Base-by-base conservation (phyloP, 1,284 basidiomycete genomes). In the Apiotrichum siamense region DNA sequence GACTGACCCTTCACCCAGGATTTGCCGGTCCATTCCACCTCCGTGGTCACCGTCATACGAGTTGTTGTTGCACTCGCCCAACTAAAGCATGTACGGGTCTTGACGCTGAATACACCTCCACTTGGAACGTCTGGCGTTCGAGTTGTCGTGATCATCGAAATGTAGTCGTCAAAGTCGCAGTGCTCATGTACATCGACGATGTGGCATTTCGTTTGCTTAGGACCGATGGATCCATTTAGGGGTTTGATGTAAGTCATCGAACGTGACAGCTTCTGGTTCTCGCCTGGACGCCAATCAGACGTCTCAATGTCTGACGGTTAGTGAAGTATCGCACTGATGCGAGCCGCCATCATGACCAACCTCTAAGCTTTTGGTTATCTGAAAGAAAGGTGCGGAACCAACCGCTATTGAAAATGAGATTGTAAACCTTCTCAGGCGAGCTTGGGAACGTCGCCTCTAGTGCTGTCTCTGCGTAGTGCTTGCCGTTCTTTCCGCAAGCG, bases 171-270 rank as follows among this genome's bases (percentile, higher is more conserved):
- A 62, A 86, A 87, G 64, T 98, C 89, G 63, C 83, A 81, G 66
- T 87, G 79, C 32, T 85, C 76, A 50, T 81, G 84, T 72, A 94
- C 88, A 65, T 98, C 94, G 33, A 80, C 79, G 52, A 97, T 83
- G 72, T 94, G 84, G 75, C 96, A 98, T 69, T 92, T 94, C 11
- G 94, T 93, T 71, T 90, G 87, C 72, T 85, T 94, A 1, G 94
- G 94, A 0, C 94, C 94, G 29, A 99, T 83, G 33, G 84, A 83
- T 0, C 82, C 92, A 56, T 82, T 84, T 36, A 99, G 78, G 0
- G 93, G 93, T 71, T 96, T 97, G 75, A 97, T 93, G 75, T 97
- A 98, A 20, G 88, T 88, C 80, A 94, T 89, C 55, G 87, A 86
- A 15, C 94, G 82, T 18, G 83, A 78, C 6, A 96, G 81, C 42